phyloP scores from a whole-genome alignment of 2,329 filamentous ascomycete species.

The Zymoseptoria tritici region DNA sequence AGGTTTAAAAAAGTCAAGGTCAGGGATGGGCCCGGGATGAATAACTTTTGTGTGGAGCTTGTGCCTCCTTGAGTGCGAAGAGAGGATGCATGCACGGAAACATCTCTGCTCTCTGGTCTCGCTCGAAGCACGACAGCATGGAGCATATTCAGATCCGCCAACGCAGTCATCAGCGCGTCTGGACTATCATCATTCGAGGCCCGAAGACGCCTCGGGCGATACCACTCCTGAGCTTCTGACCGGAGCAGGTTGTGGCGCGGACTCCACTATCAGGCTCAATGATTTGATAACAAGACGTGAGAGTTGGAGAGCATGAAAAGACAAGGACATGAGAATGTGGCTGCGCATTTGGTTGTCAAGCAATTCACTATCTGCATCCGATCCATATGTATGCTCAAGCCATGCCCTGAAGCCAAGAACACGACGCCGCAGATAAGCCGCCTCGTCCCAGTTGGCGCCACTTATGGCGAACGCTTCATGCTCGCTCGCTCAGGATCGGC shows the following conservation, averaged over 20 bases:
- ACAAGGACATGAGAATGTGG: neutral
- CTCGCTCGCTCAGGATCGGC: neutral
- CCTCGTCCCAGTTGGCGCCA: no score
- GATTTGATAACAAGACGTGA: no score
- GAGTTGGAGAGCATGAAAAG: no score
- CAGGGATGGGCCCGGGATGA: slow-evolving; percentile 65
- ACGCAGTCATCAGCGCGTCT: no score
- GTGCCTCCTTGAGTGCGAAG: neutral
- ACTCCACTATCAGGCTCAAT: no score
- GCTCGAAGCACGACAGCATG: neutral
- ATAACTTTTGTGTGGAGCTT: slow-evolving; percentile 84
- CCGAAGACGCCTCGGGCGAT: no score
- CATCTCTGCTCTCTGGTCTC: neutral
- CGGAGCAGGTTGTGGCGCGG: no score
- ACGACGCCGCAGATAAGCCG: neutral
- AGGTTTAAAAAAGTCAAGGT: slow-evolving; percentile 67
- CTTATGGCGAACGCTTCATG: neutral
- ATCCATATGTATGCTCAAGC: neutral
- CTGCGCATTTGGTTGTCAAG: neutral
- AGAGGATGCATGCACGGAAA: neutral
- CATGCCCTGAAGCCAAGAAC: neutral
- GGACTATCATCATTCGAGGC: no score
- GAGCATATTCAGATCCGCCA: no score
- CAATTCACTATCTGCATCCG: neutral
- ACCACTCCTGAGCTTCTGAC: no score